These are phyloP conservation scores for Moricandia moricandioides DNA, from an alignment of 345 rosid genomes.

Conservation along the genomic window DNA sequence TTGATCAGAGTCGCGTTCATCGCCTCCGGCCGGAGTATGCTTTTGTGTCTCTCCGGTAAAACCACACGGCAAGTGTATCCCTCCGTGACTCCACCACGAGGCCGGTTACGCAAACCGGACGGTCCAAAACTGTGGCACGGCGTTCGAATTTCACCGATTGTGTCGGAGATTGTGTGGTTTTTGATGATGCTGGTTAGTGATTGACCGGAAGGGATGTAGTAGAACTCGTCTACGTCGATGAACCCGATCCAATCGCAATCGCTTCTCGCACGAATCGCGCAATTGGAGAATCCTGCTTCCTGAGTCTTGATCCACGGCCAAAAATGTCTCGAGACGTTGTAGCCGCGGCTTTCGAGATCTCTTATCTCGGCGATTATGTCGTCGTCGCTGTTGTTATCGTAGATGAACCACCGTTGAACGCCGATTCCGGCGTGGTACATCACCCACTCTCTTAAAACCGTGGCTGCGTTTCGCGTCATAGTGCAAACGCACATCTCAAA, in stretches of 20 bases:
- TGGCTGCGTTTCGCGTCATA: constrained; percentile 70
- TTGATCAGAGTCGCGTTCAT: constrained; percentile 70
- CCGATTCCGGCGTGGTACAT: constrained; percentile 73
- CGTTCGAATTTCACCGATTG: constrained; percentile 54
- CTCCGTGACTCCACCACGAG: constrained; percentile 49
- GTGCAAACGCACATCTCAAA: constrained; percentile 73
- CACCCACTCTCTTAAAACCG: constrained; percentile 71
- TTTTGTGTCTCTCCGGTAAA: constrained; percentile 79
- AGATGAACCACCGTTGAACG: constrained; percentile 70
- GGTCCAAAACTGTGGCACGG: constrained; percentile 82
- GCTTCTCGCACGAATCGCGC: constrained; percentile 62
- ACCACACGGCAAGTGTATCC: constrained; percentile 73
- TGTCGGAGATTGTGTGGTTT: constrained; percentile 27
- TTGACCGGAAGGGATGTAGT: constrained; percentile 48
- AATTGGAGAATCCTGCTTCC: constrained; percentile 83
- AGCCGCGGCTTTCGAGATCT: constrained; percentile 32
- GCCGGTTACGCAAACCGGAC: constrained; percentile 50
- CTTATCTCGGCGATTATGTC: constrained; percentile 42
- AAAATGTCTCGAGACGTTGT: constrained; percentile 51
- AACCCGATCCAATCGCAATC: constrained; percentile 81
- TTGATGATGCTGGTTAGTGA: constrained; percentile 36
- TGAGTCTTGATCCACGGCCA: constrained; percentile 98
- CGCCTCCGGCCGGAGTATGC: constrained; percentile 72
- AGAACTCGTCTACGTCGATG: constrained; percentile 77
- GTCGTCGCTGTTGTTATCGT: constrained; percentile 84